Percentiles rank a stretch among this genome's conserved stretches.
phyloP scores from a whole-genome alignment of 345 rosid species.

The Rhizophora apiculata region DNA sequence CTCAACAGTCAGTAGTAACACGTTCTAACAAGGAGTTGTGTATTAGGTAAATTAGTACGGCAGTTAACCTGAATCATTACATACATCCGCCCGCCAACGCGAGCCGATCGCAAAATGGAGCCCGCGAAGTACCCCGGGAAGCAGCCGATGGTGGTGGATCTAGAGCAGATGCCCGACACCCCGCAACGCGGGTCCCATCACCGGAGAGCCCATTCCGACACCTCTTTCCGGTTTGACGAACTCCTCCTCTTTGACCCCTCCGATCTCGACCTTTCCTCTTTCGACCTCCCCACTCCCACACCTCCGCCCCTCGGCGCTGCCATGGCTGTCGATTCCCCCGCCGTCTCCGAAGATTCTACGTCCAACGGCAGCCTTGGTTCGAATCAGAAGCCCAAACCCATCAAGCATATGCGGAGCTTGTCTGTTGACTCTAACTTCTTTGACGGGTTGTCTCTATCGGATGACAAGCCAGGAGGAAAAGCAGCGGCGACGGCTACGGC shows the following conservation, averaged over 20 bases:
- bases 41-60: too few relatives aligned
- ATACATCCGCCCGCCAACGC: neutral
- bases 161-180: slow-evolving; percentile 68
- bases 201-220: slow-evolving; percentile 91
- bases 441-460: slow-evolving; percentile 41
- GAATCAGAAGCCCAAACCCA: slow-evolving; percentile 32
- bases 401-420: slow-evolving; percentile 74
- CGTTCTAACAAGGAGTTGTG: too few relatives aligned
- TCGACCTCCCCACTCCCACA: slow-evolving; percentile 52
- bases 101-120: slow-evolving; percentile 16
- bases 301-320: slow-evolving; percentile 28
- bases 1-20: too few relatives aligned
- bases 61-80: neutral
- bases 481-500: slow-evolving; percentile 17
- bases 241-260: slow-evolving; percentile 78
- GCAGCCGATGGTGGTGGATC: slow-evolving; percentile 25
- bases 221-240: slow-evolving; percentile 84
- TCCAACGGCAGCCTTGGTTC: slow-evolving; percentile 34
- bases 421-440: slow-evolving; percentile 91
- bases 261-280: slow-evolving; percentile 74
- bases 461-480: slow-evolving; percentile 39
- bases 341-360: slow-evolving; percentile 57
- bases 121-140: slow-evolving; percentile 13
- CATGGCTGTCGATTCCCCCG: slow-evolving; percentile 49
- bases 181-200: slow-evolving; percentile 64